These are phyloP conservation scores for Dendrobium chrysotoxum DNA, from an alignment of 106 monocot genomes.

Conservation along the genomic window DNA sequence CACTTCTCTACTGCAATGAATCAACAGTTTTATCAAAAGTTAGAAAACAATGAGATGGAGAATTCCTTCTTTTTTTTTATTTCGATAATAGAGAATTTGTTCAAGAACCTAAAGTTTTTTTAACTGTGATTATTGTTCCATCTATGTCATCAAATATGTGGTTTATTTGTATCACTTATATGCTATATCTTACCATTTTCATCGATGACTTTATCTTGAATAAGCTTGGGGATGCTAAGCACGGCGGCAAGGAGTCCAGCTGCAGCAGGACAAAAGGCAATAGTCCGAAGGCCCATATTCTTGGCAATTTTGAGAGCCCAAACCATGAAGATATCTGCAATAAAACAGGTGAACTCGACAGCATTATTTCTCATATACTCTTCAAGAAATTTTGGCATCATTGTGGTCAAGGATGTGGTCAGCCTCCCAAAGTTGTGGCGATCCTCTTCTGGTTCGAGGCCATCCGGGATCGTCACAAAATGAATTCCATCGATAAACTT, in stretches of 20 bases:
- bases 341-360: constrained; percentile 17
- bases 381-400: not conserved
- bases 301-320: constrained; percentile 16
- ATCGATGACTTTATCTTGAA: constrained; percentile 10
- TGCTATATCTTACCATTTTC: not conserved
- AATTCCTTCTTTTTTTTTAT: too few relatives aligned
- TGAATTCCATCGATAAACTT: not conserved
- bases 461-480: not conserved
- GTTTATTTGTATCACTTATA: too few relatives aligned
- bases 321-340: constrained; percentile 24
- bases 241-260: constrained; percentile 6
- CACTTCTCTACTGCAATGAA: too few relatives aligned
- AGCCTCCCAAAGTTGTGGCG: not conserved
- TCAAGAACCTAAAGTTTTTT: too few relatives aligned
- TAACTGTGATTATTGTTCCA: too few relatives aligned
- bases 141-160: too few relatives aligned
- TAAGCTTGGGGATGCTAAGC: constrained; percentile 1
- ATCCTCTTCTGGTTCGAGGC: not conserved
- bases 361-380: not conserved
- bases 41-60: too few relatives aligned
- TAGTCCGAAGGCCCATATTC: constrained; percentile 19
- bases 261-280: constrained; percentile 19
- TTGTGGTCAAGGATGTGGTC: not conserved
- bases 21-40: too few relatives aligned
- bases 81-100: too few relatives aligned